Evolutionary conservation across 805 yeast species (phyloP).

Genomic region (Sugiyamaella marilandica): DNA sequence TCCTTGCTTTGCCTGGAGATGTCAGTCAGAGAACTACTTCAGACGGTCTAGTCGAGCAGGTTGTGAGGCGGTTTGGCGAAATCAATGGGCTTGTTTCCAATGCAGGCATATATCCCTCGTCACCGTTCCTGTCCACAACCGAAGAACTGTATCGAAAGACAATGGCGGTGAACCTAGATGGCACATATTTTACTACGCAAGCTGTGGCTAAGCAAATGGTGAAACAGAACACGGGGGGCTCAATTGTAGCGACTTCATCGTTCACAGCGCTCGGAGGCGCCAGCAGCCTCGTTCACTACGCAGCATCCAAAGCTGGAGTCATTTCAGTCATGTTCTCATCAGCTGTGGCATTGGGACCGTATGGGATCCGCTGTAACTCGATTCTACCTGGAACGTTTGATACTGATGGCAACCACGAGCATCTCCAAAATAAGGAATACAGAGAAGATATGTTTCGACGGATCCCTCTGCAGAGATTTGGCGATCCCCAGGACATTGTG

Average conservation of each 20-base stretch:
- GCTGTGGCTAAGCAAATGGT: constrained; percentile 45
- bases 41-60: constrained; percentile 19
- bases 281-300: constrained; percentile 11
- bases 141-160: constrained; percentile 36
- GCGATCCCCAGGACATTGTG: constrained; percentile 22
- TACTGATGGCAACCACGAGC: constrained; percentile 20
- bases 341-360: constrained; percentile 14
- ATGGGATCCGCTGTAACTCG: constrained; percentile 15
- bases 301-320: constrained; percentile 28
- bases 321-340: constrained; percentile 15
- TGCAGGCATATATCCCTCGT: constrained; percentile 40
- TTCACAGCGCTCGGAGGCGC: constrained; percentile 14
- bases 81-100: constrained; percentile 42
- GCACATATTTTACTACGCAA: constrained; percentile 43
- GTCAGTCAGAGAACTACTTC: constrained; percentile 37
- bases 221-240: constrained; percentile 44
- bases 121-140: constrained; percentile 39
- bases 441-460: constrained; percentile 35
- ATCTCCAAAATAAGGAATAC: constrained; percentile 34
- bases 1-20: constrained; percentile 38
- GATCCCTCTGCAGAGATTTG: constrained; percentile 22
- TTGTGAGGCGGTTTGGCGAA: constrained; percentile 39
- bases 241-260: constrained; percentile 36
- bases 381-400: constrained; percentile 16
- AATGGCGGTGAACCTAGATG: constrained; percentile 40